Evolutionary conservation across 1,139 yeast genomes (phyloP).

Genomic region (Suhomyces bokatorum): DNA sequence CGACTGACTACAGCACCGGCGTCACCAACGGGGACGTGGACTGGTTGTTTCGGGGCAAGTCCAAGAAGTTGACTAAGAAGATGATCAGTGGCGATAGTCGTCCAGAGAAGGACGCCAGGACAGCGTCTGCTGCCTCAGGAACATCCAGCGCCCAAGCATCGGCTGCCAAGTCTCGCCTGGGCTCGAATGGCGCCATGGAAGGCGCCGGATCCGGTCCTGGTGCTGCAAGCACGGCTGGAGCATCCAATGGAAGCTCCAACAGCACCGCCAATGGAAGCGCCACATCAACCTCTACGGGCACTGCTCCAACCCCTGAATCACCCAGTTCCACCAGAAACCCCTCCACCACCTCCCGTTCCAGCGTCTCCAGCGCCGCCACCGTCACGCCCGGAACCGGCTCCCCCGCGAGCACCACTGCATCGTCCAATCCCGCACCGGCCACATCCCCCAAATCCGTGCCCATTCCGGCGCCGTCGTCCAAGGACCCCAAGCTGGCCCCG

Average conservation of each 20-base stretch:
- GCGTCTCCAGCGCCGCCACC: too few species aligned
- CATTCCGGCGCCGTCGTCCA: constrained; percentile 7
- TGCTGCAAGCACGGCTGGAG: not conserved
- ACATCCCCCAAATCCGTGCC: constrained; percentile 6
- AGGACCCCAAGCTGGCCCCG: constrained; percentile 1
- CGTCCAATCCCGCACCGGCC: not conserved
- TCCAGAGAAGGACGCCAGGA: not conserved
- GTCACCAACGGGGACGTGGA: constrained; percentile 74
- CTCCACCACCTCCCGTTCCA: constrained; percentile 5
- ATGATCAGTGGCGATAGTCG: constrained; percentile 17
- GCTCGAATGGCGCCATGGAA: not conserved
- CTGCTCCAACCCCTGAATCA: not conserved
- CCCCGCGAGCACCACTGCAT: not conserved
- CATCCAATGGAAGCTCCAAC: not conserved
- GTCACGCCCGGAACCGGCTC: not conserved
- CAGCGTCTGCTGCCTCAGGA: not conserved
- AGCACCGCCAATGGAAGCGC: not conserved
- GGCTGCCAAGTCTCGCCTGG: not conserved
- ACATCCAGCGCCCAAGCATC: not conserved
- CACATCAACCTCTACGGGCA: not conserved
- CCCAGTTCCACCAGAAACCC: not conserved
- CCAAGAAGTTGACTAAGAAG: constrained; percentile 54
- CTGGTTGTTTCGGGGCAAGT: constrained; percentile 70
- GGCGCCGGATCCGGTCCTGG: not conserved
- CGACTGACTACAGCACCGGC: constrained; percentile 41